A percentile compares a stretch with the other conserved stretches of the same genome.
Evolutionary conservation across 139 green algal species (phyloP).

Genomic region (Nannochloris sp.): DNA sequence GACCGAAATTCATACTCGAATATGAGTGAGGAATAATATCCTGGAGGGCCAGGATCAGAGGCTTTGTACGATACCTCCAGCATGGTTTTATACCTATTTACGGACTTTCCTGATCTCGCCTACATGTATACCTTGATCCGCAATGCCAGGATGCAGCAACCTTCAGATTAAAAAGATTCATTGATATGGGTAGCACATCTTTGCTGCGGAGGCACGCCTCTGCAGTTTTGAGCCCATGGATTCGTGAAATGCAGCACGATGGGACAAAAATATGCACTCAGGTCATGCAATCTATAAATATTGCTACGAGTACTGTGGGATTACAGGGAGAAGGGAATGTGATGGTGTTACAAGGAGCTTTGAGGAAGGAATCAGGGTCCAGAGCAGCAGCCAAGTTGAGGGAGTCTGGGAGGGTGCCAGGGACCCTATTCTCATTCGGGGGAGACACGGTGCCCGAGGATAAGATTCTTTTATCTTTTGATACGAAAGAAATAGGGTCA

Average conservation of each 20-base stretch:
- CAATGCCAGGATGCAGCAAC: too few relatives aligned
- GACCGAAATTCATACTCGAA: too few relatives aligned
- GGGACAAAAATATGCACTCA: conserved; percentile 15
- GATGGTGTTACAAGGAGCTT: not conserved
- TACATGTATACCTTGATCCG: too few relatives aligned
- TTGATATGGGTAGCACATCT: too few relatives aligned
- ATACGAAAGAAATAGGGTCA: conserved; percentile 11
- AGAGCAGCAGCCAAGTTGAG: conserved; percentile 2
- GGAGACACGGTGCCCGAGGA: not conserved
- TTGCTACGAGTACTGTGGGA: not conserved
- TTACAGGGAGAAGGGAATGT: not conserved
- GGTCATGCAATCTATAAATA: conserved; percentile 7
- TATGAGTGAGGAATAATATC: too few relatives aligned
- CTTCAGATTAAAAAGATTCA: too few relatives aligned
- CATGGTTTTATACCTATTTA: too few relatives aligned
- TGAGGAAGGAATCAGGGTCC: not conserved
- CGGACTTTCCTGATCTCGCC: too few relatives aligned
- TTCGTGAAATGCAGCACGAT: conserved; percentile 2
- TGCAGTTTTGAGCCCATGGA: too few relatives aligned
- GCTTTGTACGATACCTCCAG: too few relatives aligned
- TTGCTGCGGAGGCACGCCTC: too few relatives aligned
- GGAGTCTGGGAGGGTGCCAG: conserved; percentile 20
- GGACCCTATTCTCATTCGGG: conserved; percentile 26
- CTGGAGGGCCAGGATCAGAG: too few relatives aligned
- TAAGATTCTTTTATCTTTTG: conserved; percentile 21